Percentiles rank a stretch among this genome's conserved stretches.
Conservation (phyloP, 805 yeast genomes). For the Sugiyamaella floridensis region DNA sequence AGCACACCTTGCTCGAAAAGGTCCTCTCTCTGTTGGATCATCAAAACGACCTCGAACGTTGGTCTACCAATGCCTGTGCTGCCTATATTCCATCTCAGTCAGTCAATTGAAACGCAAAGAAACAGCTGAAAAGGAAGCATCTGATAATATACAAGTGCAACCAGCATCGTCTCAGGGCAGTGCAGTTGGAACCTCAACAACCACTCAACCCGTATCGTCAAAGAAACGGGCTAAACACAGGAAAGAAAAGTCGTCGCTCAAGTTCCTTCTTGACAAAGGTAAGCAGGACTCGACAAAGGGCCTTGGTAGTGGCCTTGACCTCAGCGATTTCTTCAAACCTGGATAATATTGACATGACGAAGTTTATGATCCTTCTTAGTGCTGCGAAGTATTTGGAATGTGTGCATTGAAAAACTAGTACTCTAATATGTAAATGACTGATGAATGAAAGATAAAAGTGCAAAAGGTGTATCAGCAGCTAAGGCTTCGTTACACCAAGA, state of each 20-base stretch:
- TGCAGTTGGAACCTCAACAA: neutral
- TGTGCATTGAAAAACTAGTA: neutral
- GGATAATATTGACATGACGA: neutral
- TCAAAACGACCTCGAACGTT: neutral
- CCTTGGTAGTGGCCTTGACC: neutral
- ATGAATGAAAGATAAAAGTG: neutral
- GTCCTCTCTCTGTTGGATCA: neutral
- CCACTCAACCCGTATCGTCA: neutral
- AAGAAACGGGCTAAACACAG: slow-evolving; percentile 10
- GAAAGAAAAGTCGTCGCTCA: slow-evolving; percentile 11
- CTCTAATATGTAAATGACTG: neutral
- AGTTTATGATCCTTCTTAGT: neutral
- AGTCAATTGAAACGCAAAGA: neutral
- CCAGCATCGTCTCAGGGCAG: neutral
- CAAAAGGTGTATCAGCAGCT: neutral
- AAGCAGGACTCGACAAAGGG: neutral
- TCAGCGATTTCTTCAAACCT: slow-evolving; percentile 7
- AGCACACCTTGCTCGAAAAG: neutral
- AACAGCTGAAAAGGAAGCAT: neutral
- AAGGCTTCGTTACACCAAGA: neutral
- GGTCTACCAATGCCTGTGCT: neutral
- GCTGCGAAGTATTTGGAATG: too few species aligned
- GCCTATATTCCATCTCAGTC: neutral
- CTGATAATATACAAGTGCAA: neutral
- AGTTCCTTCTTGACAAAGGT: slow-evolving; percentile 9